Conservation (phyloP, 169 alveolate species). For the Plasmodium gallinaceum region DNA sequence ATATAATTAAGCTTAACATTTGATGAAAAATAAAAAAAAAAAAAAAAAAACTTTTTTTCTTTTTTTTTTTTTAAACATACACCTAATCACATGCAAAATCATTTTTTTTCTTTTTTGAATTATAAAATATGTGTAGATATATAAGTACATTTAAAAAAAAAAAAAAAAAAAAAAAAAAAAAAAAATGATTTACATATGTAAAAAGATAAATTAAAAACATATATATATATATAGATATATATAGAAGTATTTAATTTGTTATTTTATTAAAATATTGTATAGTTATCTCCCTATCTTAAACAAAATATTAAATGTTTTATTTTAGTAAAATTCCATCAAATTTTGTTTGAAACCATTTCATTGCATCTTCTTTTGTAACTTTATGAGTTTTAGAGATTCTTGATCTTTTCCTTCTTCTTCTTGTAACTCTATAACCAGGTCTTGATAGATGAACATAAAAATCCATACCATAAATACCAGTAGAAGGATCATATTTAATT, state of each 20-base stretch:
- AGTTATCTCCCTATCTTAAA: no score
- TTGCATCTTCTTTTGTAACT: slow-evolving; percentile 97
- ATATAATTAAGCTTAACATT: not conserved
- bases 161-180: no score
- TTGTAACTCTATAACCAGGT: slow-evolving; percentile 98
- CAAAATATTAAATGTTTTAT: slow-evolving; percentile 28
- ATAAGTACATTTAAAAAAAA: no score
- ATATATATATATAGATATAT: no score
- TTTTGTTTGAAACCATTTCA: slow-evolving; percentile 97
- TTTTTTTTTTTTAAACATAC: no score
- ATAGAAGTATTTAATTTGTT: no score
- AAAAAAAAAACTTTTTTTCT: not conserved
- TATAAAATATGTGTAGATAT: no score
- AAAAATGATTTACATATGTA: no score
- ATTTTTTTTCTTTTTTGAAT: no score
- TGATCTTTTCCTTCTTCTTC: slow-evolving; percentile 94
- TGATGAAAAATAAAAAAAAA: not conserved
- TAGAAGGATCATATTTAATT: slow-evolving; percentile 99
- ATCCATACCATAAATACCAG: slow-evolving; percentile 99
- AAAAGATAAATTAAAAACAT: no score
- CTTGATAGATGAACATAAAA: slow-evolving; percentile 98
- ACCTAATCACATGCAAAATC: no score
- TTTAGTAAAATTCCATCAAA: slow-evolving; percentile 97
- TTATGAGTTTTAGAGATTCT: slow-evolving; percentile 96
- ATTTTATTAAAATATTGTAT: no score